Evolutionary conservation across 106 monocot genomes (phyloP).

Genomic region (Iris macrosiphon): DNA sequence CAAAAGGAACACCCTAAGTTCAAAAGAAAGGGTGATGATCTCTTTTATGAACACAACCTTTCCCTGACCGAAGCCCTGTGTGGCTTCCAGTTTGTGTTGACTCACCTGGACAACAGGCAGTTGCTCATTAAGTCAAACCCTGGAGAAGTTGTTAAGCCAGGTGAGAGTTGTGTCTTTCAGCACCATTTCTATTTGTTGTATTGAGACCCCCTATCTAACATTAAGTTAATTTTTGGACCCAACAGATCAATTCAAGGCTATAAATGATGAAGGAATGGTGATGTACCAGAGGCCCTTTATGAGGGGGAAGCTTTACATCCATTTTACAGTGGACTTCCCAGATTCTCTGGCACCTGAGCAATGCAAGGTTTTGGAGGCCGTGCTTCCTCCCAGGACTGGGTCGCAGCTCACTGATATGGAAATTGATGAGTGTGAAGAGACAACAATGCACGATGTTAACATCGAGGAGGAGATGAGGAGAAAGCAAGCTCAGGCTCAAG

Average conservation of each 20-base stretch:
- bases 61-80: slow-evolving; percentile 84
- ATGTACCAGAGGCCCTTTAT: slow-evolving; percentile 86
- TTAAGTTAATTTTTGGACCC: too few relatives aligned
- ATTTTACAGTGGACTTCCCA: slow-evolving; percentile 88
- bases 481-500: slow-evolving; percentile 59
- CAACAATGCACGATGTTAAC: slow-evolving; percentile 76
- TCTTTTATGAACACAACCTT: slow-evolving; percentile 72
- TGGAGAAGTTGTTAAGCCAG: slow-evolving; percentile 90
- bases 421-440: slow-evolving; percentile 89
- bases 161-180: slow-evolving; percentile 14
- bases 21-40: slow-evolving; percentile 90
- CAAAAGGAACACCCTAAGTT: slow-evolving; percentile 91
- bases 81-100: slow-evolving; percentile 89
- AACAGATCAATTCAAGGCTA: slow-evolving; percentile 87
- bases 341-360: slow-evolving; percentile 58
- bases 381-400: slow-evolving; percentile 53
- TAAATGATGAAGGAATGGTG: slow-evolving; percentile 91
- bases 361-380: slow-evolving; percentile 48
- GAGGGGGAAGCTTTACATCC: slow-evolving; percentile 91
- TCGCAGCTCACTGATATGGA: slow-evolving; percentile 73
- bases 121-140: slow-evolving; percentile 84
- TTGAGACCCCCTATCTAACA: neutral
- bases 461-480: slow-evolving; percentile 84
- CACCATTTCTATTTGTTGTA: neutral
- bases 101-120: slow-evolving; percentile 82